Conservation (phyloP, 2,329 filamentous ascomycete species). For the Bipolaris victoriae region DNA sequence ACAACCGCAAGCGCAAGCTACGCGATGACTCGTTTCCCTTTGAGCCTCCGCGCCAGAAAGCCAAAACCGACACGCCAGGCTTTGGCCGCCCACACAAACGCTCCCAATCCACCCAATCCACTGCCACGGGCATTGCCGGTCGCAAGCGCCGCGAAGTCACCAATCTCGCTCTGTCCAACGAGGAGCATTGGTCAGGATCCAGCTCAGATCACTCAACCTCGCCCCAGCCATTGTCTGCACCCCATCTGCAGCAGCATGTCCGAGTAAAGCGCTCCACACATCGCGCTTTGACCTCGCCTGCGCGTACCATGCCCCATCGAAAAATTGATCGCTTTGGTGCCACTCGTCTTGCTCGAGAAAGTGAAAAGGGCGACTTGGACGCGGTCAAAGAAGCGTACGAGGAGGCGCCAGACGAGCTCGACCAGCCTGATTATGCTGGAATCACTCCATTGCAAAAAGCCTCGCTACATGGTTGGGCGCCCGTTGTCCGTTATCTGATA, state of each 20-base stretch:
- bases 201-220: constrained; percentile 48
- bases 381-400: constrained; percentile 74
- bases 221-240: constrained; percentile 36
- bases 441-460: constrained; percentile 96
- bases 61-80: constrained; percentile 46
- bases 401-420: constrained; percentile 84
- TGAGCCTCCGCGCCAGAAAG: constrained; percentile 50
- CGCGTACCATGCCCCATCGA: constrained; percentile 72
- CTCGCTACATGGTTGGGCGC: constrained; percentile 80
- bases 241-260: constrained; percentile 53
- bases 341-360: constrained; percentile 87
- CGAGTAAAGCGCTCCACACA: constrained; percentile 65
- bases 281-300: constrained; percentile 61
- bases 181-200: constrained; percentile 45
- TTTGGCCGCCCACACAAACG: constrained; percentile 47
- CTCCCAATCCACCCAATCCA: constrained; percentile 48
- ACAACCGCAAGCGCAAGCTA: constrained; percentile 50
- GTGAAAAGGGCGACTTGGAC: constrained; percentile 83
- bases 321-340: constrained; percentile 91
- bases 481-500: constrained; percentile 87
- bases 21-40: constrained; percentile 46
- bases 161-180: constrained; percentile 37
- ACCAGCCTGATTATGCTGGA: constrained; percentile 91
- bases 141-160: constrained; percentile 46
- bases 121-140: constrained; percentile 33